Evolutionary conservation across 1,284 basidiomycete genomes (phyloP), one percentile per base, ranked within the genome.

Genomic region (Golubevia pallescens): DNA sequence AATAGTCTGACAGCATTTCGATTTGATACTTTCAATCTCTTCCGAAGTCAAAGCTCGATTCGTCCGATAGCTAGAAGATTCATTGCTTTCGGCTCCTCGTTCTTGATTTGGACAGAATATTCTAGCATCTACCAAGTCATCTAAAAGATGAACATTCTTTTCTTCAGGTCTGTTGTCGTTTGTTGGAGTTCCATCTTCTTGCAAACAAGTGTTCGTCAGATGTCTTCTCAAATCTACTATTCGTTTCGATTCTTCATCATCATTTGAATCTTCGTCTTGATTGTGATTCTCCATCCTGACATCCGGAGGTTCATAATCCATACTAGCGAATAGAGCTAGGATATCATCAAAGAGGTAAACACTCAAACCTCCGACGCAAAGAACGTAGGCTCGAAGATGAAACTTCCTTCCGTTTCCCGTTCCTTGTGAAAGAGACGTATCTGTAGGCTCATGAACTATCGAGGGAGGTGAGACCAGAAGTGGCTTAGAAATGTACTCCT

Each of bases 191-290:
- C 68, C 62, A 19, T 65, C 58, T 13, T 65, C 89, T 86, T 97
- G 96, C n/a, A 97, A 87, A 55, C 93, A 95, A 0, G 97, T 97
- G 81, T 99, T 99, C 51, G 96, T 99, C 19, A 99, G 88, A 86
- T 99, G 97, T 0, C 92, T 89, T 1, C 88, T 78, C 4, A 98
- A 88, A 81, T 94, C 91, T 16, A 68, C 10, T 74, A 70, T 19
- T 21, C 61, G 71, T 28, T 75, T 67, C 32, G 77, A 72, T 19
- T 75, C 68, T 1, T 76, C 82, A 51, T 75, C 69, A 6, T 75
- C 71, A 28, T 83, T 65, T 28, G 78, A 8, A 72, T 63, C 0
- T 67, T 70, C 1, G 67, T 70, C 0, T 71, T 51, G n/a, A n/a
- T n/a, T n/a, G n/a, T n/a, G n/a, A 53, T 16, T 53, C 51, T 56